Base-by-base conservation (phyloP, 768 basidiomycete genomes). In the Cystofilobasidium macerans region DNA sequence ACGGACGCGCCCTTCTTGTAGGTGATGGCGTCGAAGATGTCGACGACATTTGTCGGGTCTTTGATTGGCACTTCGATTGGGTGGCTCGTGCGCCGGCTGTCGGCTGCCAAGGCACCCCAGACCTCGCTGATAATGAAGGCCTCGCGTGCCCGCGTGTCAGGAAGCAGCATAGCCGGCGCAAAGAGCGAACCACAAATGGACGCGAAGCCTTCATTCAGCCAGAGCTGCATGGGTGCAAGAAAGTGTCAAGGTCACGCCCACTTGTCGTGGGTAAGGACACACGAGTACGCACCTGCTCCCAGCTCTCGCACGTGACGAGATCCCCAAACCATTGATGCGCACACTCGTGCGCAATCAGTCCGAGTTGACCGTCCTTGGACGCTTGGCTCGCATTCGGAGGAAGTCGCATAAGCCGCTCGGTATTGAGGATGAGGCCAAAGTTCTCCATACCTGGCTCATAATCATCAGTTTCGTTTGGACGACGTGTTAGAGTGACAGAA, bases 21-120 rank as follows among this genome's bases (percentile, higher is more conserved):
- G 9, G 32, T 35, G 22, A 58, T 32, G 57, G 32, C 38, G 30
- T n/a, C 22, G 9, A 30, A 58, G 57, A 58, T 33, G 28, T 48
- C 47, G 16, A 7, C 86, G 72, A 90, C 88, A 70, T 86, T 82
- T 71, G 87, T 86, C 11, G 88, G 86, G 73, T 93, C 89, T 0
- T 86, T 87, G 72, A 88, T 89, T 16, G 86, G 85, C 26, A 94
- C 89, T 74, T 95, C 89, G 71, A 97, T 87, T 0, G 93, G 88
- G 74, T 97, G 93, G 16, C 88, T 90, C 26, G 88, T 89, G 9
- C 84, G 77, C 72, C 89, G 88, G 2, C 89, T 82, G 72, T 97
- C 94, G 51, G 93, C 81, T 35, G 78, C 76, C 26, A 95, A 80
- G 16, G 93, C 92, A n/a, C 80, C 78, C 61, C 83, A 82, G 43